These are phyloP conservation scores for Ophiostoma perfectum DNA, from an alignment of 2,329 filamentous ascomycete genomes.

Conservation along the genomic window DNA sequence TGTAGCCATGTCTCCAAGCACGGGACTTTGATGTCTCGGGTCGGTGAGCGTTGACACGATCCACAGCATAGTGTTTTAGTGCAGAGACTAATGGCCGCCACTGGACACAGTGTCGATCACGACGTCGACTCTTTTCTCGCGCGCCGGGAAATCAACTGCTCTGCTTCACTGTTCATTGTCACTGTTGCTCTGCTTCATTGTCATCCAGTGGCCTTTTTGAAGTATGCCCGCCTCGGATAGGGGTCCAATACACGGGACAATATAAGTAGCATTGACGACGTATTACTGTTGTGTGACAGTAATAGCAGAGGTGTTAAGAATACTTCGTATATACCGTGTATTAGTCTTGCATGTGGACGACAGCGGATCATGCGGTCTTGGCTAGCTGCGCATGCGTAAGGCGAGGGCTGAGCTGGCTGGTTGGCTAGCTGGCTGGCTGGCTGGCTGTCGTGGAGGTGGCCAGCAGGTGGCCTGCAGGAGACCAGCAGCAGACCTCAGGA, in stretches of 20 bases:
- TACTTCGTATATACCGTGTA: not conserved
- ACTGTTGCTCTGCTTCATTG: too few relatives aligned
- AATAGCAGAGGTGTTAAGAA: not conserved
- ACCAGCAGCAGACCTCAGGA: not conserved
- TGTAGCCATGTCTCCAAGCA: not conserved
- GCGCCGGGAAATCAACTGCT: not conserved
- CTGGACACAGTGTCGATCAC: not conserved
- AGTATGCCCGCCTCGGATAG: not conserved
- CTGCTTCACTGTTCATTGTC: too few relatives aligned
- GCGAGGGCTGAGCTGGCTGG: not conserved
- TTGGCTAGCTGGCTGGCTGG: not conserved
- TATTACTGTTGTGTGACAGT: not conserved
- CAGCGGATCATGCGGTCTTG: not conserved
- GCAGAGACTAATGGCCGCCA: not conserved
- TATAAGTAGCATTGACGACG: not conserved
- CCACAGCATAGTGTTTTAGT: conserved; percentile 9
- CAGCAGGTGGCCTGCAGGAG: not conserved
- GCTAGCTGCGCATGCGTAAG: not conserved
- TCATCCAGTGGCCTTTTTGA: too few relatives aligned
- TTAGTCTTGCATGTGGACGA: not conserved
- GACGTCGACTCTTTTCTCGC: too few relatives aligned
- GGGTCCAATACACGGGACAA: not conserved
- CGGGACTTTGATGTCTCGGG: conserved; percentile 9
- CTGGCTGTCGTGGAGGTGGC: not conserved
- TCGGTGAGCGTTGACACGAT: conserved; percentile 13